Base-by-base conservation (phyloP, 2,329 filamentous ascomycete species). In the Cladosporium velox region DNA sequence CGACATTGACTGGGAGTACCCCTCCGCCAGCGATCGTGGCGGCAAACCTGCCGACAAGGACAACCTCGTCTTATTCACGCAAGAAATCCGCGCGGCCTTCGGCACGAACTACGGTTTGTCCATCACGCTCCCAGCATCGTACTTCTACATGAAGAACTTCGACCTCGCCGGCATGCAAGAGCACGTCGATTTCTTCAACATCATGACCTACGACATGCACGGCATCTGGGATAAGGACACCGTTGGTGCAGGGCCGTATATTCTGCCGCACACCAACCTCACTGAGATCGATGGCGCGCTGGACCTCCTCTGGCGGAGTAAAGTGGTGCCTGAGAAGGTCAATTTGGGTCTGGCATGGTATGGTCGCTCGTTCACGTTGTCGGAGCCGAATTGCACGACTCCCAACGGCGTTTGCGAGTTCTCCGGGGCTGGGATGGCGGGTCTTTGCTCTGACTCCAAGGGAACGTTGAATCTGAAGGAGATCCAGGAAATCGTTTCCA, bases 271-370 rank as follows among this genome's bases (percentile, higher is more conserved):
- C 41, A 82, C 82, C 0, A 83, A 84, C 67, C 63, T 84, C 0
- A 81, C 80, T 1, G 81, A 84, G 69, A 83, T 83, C 15, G 73
- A 79, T 3, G n/a, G 66, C 0, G 76, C 75, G 0, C 64, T 83
- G 0, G 77, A 83, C 3, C 77, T 85, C 0, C 72, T 85, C 7
- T 84, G 83, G 81, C 74, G 80, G 8, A 78, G 76, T 18, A 70
- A 78, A 21, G 71, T 86, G 1, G 68, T 72, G 0, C 73, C 83
- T 0, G 59, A 67, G 0, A 81, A 82, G 64, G 68, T 86, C 4
- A 74, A 71, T 4, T 65, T 86, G 7, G 84, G 84, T 0, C 34
- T 81, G 4, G 81, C 75, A 2, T 84, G 81, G 65, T 85, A 85
- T 68, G 80, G 81, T 4, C 74, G 76, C 4, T 70, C 70, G 1